phyloP scores from a whole-genome alignment of 1,284 basidiomycete species.

The Ustilago loliicola region DNA sequence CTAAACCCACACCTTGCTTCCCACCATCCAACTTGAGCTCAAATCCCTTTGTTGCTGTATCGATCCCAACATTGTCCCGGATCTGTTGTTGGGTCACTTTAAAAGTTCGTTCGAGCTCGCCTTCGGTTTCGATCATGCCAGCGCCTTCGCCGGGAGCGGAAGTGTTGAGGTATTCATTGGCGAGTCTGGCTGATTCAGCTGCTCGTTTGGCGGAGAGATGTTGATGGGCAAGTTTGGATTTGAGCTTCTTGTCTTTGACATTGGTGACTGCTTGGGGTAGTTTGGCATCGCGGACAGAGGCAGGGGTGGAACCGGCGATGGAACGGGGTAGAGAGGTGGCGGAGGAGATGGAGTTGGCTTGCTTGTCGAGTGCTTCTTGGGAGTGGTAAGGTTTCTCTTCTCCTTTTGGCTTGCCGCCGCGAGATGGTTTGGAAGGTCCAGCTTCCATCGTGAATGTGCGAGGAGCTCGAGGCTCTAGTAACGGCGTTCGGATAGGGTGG shows the following conservation, averaged over 20 bases:
- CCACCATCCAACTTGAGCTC: conserved; percentile 85
- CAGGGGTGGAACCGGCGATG: conserved; percentile 58
- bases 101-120: conserved; percentile 89
- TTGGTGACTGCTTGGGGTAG: conserved; percentile 60
- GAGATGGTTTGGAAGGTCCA: conserved; percentile 38
- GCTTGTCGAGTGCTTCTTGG: conserved; percentile 59
- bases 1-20: conserved; percentile 71
- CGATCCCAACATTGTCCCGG: conserved; percentile 78
- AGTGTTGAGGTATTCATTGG: conserved; percentile 66
- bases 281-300: conserved; percentile 48
- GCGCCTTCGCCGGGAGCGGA: conserved; percentile 72
- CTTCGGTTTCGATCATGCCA: conserved; percentile 81
- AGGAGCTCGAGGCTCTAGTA: conserved; percentile 8
- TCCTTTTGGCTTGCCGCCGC: conserved; percentile 21
- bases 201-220: conserved; percentile 63
- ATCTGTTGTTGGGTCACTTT: conserved; percentile 86
- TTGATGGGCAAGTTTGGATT: conserved; percentile 62
- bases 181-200: conserved; percentile 60
- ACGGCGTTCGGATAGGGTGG: too few species aligned
- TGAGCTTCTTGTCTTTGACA: conserved; percentile 68
- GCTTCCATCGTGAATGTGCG: conserved; percentile 35
- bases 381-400: conserved; percentile 43
- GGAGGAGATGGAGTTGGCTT: conserved; percentile 59
- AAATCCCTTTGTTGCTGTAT: conserved; percentile 80
- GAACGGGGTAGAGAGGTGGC: conserved; percentile 63